Percentiles rank a stretch among this genome's conserved stretches.
Conservation (phyloP, 2,329 filamentous ascomycete genomes). For the Aspergillaceae sp. region DNA sequence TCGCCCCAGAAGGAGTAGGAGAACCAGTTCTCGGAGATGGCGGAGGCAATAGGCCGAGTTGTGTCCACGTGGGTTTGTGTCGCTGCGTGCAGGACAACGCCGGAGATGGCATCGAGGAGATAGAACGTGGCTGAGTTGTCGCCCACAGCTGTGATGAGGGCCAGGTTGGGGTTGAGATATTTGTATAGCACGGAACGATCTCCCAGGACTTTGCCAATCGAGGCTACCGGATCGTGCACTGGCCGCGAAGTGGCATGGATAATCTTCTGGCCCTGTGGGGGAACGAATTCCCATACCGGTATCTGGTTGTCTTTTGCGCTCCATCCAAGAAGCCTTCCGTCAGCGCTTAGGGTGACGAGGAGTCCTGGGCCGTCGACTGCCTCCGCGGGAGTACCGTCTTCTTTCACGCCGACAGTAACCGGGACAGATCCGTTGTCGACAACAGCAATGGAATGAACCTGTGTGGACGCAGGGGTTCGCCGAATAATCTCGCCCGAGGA, state of each 20-base stretch:
- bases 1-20: conserved; percentile 68
- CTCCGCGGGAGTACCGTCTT: conserved; percentile 27
- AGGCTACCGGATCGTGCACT: conserved; percentile 77
- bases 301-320: conserved; percentile 24
- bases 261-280: conserved; percentile 59
- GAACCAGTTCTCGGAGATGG: conserved; percentile 91
- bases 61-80: conserved; percentile 66
- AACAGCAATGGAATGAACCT: conserved; percentile 25
- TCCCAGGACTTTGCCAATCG: conserved; percentile 86
- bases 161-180: conserved; percentile 81
- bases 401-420: conserved; percentile 24
- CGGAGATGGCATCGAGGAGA: conserved; percentile 78
- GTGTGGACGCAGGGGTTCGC: conserved; percentile 15
- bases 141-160: conserved; percentile 63
- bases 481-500: conserved; percentile 36
- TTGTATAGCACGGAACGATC: conserved; percentile 95
- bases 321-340: conserved; percentile 39
- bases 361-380: conserved; percentile 25
- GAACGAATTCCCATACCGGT: conserved; percentile 64
- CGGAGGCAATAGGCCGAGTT: conserved; percentile 63
- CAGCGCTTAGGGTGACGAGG: conserved; percentile 33
- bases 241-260: conserved; percentile 60
- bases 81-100: conserved; percentile 64
- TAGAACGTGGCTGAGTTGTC: conserved; percentile 61
- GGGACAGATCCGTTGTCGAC: conserved; percentile 15